Evolutionary conservation across 257 asterid genomes (phyloP), one percentile per base, ranked within the genome.

Genomic region (Nyctanthes arbortristis): DNA sequence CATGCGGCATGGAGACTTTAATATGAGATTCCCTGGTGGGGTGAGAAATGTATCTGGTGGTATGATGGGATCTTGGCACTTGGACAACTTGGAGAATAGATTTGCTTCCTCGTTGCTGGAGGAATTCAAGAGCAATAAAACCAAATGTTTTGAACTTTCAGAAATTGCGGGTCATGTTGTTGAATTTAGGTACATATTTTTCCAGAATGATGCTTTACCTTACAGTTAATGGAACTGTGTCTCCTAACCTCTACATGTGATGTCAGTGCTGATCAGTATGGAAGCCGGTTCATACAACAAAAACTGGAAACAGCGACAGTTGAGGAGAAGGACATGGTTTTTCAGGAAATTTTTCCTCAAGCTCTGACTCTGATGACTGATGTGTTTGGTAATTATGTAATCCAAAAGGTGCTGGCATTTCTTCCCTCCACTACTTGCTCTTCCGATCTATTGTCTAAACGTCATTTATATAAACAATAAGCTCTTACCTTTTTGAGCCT

Each of bases 281-380:
- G 98, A 72, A 93, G 98, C 77, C 93, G 98, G 29, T 93, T 93
- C 81, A 93, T 93, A 73, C 98, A 93, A 69, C 98, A 93, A 60
- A 93, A 90, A 81, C 92, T 93, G 61, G 98, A 93, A 86, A 91
- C 96, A 73, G 96, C 98, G 56, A 90, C 96, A 14, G 49, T 74
- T 1, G 95, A 90, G 71, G 97, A 93, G 87, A 93, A 90, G 79
- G 82, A 77, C 85, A 93, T 90, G 93, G 96, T 93, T 66, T 93
- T 93, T 49, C 77, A 87, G 79, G 98, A 93, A 78, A 93, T 93
- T 35, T 81, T 80, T 62, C 97, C 97, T 65, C 93, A 90, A 60
- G 95, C 98, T 78, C 89, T 93, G 65, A 80, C 93, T 2, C 57
- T 93, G 77, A 85, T 93, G 91, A 93, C 97, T 62, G 98, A 93